These are phyloP conservation scores for Begonia masoniana DNA, from an alignment of 306 rosid species.

Conservation along the genomic window DNA sequence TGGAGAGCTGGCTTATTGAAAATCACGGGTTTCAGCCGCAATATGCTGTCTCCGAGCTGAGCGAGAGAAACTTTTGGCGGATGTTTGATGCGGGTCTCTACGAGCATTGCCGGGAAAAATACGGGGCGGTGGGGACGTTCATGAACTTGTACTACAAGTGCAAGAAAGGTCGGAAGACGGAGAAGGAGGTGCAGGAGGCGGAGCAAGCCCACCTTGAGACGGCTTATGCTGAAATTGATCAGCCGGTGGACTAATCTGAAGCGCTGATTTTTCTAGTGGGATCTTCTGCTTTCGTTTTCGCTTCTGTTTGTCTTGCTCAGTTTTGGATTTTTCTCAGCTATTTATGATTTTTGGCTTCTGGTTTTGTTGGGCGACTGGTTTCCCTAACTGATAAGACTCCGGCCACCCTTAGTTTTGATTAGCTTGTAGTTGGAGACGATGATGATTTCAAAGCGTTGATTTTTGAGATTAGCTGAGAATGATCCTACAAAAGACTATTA, in stretches of 20 bases:
- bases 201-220: constrained; percentile 84
- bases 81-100: constrained; percentile 84
- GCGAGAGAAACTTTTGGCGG: constrained; percentile 84
- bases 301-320: too few species aligned
- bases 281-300: too few species aligned
- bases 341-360: too few species aligned
- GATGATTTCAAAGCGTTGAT: too few species aligned
- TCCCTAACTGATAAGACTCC: too few species aligned
- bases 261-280: neutral
- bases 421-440: too few species aligned
- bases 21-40: constrained; percentile 90
- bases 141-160: constrained; percentile 94
- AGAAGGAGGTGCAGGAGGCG: constrained; percentile 94
- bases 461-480: too few species aligned
- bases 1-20: constrained; percentile 88
- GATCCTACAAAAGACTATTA: too few species aligned
- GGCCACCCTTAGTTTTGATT: too few species aligned
- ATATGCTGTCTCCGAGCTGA: constrained; percentile 87
- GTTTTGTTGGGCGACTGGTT: too few species aligned
- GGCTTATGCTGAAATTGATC: constrained; percentile 64
- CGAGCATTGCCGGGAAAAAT: constrained; percentile 65
- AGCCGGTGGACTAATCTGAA: constrained; percentile 18
- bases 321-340: too few species aligned
- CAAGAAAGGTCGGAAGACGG: constrained; percentile 92
- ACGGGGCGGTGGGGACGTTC: constrained; percentile 82